phyloP scores from a whole-genome alignment of 2,329 filamentous ascomycete genomes.

The Berkeleyomyces basicola region DNA sequence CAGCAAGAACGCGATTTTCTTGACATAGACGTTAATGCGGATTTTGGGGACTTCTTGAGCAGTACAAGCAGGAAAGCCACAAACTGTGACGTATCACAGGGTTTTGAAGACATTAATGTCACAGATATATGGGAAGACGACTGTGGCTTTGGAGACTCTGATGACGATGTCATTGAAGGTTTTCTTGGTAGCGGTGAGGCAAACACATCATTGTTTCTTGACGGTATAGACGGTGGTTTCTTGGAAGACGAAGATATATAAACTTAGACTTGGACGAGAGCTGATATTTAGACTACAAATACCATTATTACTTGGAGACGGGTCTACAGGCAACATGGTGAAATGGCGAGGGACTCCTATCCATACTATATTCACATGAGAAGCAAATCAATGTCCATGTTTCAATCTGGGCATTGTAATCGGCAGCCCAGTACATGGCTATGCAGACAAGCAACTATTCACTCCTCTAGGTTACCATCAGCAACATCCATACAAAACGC shows the following conservation, averaged over 20 bases:
- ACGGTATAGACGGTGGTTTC: neutral
- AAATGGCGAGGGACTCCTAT: neutral
- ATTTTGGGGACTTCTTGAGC: neutral
- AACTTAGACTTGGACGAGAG: conserved; percentile 2
- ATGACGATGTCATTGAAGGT: neutral
- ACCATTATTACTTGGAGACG: neutral
- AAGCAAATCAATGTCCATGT: neutral
- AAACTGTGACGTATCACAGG: neutral
- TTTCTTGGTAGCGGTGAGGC: neutral
- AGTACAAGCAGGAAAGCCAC: neutral
- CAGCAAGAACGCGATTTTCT: neutral
- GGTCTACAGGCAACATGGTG: neutral
- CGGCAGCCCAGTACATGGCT: neutral
- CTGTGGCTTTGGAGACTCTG: neutral
- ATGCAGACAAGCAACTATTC: neutral
- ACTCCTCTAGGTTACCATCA: neutral
- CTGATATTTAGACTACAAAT: neutral
- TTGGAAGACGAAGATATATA: neutral
- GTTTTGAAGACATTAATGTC: neutral
- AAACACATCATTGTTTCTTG: neutral
- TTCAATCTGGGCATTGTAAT: neutral
- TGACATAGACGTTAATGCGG: conserved; percentile 1
- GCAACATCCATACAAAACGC: neutral
- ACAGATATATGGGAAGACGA: neutral
- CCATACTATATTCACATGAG: neutral